Percentiles rank a stretch among this genome's conserved stretches.
These are phyloP conservation scores for Penicillium turbatum DNA, from an alignment of 495 filamentous ascomycete species.

Conservation along the genomic window DNA sequence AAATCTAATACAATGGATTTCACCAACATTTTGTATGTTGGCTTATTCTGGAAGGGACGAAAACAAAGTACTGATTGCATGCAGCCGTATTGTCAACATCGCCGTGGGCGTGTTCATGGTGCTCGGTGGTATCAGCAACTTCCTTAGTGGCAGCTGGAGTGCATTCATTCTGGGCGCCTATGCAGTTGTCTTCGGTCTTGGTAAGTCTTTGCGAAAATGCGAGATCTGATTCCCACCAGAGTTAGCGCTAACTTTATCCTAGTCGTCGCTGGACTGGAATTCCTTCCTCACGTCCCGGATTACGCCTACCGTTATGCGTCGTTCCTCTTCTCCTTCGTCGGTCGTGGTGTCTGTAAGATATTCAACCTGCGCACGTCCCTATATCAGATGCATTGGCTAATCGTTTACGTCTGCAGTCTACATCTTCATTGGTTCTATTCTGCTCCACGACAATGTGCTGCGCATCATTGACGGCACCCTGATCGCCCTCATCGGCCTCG, in stretches of 20 bases:
- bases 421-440: conserved; percentile 85
- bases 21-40: conserved; percentile 56
- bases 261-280: conserved; percentile 60
- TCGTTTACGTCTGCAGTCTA: conserved; percentile 60
- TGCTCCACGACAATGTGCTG: conserved; percentile 58
- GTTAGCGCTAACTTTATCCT: conserved; percentile 5
- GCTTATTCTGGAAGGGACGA: not conserved
- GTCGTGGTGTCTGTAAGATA: conserved; percentile 86
- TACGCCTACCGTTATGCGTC: conserved; percentile 89
- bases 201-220: conserved; percentile 47
- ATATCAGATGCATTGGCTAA: conserved; percentile 5
- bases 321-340: conserved; percentile 96
- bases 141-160: conserved; percentile 50
- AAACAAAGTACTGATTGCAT: conserved; percentile 5
- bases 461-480: conserved; percentile 63
- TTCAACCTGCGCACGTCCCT: conserved; percentile 13
- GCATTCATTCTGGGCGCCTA: conserved; percentile 76
- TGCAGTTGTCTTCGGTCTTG: conserved; percentile 82
- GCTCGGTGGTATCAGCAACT: conserved; percentile 83
- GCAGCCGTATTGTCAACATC: conserved; percentile 90
- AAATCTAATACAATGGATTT: conserved; percentile 45
- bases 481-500: conserved; percentile 71
- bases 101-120: conserved; percentile 84
- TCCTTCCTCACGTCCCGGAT: conserved; percentile 78
- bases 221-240: not conserved